Evolutionary conservation across 352 stramenopile species (phyloP), one percentile per base, ranked within the genome.

Genomic region (Thalassiosira mediterranea): DNA sequence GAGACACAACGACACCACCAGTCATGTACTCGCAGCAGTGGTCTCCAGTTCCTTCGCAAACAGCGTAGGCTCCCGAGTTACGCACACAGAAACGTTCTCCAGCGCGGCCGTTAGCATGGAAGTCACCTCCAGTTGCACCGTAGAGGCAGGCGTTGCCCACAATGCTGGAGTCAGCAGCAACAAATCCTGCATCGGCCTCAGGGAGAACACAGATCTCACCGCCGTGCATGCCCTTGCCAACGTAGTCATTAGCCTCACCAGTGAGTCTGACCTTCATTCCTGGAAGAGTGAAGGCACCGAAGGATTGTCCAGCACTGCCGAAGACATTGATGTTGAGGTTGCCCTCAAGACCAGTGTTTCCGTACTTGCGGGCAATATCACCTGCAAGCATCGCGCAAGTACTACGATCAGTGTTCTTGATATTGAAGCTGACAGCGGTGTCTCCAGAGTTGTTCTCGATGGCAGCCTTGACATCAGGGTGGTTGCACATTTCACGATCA

Each of bases 21-120:
- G 96, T 98, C 96, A 98, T 98, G 87, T 98, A 98, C 83, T 98
- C 96, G 57, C 95, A 97, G 52, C 93, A 94, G 77, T 98, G 96
- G 79, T 98, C 95, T 53, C 96, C 95, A 32, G 96, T 92, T 67
- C 95, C 95, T 81, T 98, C 95, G 19, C 97, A 93, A 4, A 98
- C 95, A 42, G 94, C 90, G 68, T 95, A 93, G 10, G 96, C 95
- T 53, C 95, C 95, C 44, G 91, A 97, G 82, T 98, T 98, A 52
- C 96, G 94, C 31, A 98, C 95, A 46, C 91, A 95, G 71, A 98
- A 98, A 42, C 96, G 92, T 75, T 98, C 96, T 53, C 96, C 96
- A 21, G 95, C 93, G 68, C 95, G 94, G 54, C 96, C 96, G 62
- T 94, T 93, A 53, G 96, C 95, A 83, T 96, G 97, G 31, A 97